These are phyloP conservation scores for Trichoderma sp. DNA, from an alignment of 2,329 filamentous ascomycete species.

Conservation along the genomic window DNA sequence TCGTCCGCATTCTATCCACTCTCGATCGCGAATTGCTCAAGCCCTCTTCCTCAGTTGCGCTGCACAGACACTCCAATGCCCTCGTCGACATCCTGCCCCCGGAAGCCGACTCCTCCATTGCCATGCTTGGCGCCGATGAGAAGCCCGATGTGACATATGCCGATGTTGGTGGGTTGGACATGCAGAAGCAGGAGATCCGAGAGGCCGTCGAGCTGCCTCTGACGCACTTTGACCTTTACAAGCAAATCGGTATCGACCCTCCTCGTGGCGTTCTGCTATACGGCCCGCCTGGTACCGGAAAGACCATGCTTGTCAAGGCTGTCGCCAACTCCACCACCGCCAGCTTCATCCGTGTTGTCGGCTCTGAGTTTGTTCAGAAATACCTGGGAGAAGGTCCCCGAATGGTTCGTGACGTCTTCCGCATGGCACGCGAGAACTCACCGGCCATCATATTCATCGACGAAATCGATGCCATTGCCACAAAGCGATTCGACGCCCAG, in stretches of 20 bases:
- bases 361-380: slow-evolving; percentile 98
- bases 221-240: slow-evolving; percentile 98
- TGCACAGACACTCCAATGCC: slow-evolving; percentile 97
- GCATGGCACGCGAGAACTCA: slow-evolving; percentile 98
- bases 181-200: slow-evolving; percentile 99
- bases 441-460: slow-evolving; percentile 99
- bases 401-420: slow-evolving; percentile 98
- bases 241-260: slow-evolving; percentile 98
- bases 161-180: slow-evolving; percentile 95
- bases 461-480: slow-evolving; percentile 98
- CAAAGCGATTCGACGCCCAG: slow-evolving; percentile 98
- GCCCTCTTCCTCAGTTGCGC: slow-evolving; percentile 93
- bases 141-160: slow-evolving; percentile 98
- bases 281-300: slow-evolving; percentile 92
- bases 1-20: slow-evolving; percentile 96
- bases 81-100: slow-evolving; percentile 98
- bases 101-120: slow-evolving; percentile 97
- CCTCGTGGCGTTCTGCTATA: slow-evolving; percentile 95
- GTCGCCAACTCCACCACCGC: slow-evolving; percentile 98
- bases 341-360: slow-evolving; percentile 97
- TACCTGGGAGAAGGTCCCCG: slow-evolving; percentile 96
- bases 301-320: slow-evolving; percentile 97
- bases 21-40: slow-evolving; percentile 98
- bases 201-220: slow-evolving; percentile 96
- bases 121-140: slow-evolving; percentile 94